Evolutionary conservation across 768 basidiomycete species (phyloP), one percentile per base, ranked within the genome.

Genomic region (Tylopilus plumbeoviolaceoides): DNA sequence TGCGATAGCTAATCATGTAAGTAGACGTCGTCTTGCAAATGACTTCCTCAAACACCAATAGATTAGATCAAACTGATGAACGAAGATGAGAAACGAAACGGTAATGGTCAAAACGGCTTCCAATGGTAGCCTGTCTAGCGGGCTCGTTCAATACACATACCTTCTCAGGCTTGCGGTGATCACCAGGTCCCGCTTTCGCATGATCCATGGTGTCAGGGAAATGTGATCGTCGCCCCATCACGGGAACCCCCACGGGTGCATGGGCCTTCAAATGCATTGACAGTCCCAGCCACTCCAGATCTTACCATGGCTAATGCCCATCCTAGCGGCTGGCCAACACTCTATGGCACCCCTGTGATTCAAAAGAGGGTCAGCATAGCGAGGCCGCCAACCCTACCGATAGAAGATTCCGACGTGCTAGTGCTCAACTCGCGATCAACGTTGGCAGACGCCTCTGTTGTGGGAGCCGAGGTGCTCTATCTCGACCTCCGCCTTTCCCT

Each of bases 341-440:
- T 65, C 20, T 31, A 54, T 28, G 53, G 57, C 9, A 11, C 39
- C 20, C 62, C 52, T 2, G 40, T 47, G 44, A 43, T 61, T 38
- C 52, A 55, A 30, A 49, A 33, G 35, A 44, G 57, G 7, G 33
- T 51, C 28, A 61, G 50, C 10, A 59, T 63, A 28, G 49, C 55
- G 27, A 40, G 61, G 33, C 51, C 44, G 7, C 52, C 54, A 21
- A 50, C 25, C 7, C 47, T 27, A 12, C 62, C 55, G 5, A 54
- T n/a, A 17, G 54, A 65, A 25, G 57, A 59, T 31, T 65, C 59
- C 7, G 53, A 59, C 11, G 57, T 64, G 21, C 41, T 58, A 10
- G 62, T 64, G 15, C 55, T 64, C n/a, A 56, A 43, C 21, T 61
- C 55, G 8, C 56, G 64, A 17, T 57, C 53, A 6, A 58, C 56